phyloP scores from a whole-genome alignment of 441 rosid genomes.

The Sinapis alba region DNA sequence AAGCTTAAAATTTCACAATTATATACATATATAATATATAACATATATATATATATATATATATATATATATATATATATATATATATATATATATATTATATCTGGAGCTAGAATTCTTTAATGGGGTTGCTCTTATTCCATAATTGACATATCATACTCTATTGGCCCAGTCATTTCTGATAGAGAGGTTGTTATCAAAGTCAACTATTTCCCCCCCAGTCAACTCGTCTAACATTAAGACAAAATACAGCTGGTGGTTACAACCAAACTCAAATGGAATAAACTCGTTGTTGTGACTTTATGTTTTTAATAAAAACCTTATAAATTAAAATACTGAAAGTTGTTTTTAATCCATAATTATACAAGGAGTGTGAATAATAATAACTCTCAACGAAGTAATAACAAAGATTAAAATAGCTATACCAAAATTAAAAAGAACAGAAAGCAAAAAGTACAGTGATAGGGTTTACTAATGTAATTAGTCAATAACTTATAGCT shows the following conservation, averaged over 20 bases:
- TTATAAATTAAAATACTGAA: neutral
- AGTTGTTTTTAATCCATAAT: constrained; percentile 13
- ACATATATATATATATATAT: no score
- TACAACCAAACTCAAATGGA: constrained; percentile 29
- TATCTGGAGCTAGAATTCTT: no score
- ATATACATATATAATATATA: no score
- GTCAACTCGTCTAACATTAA: constrained; percentile 25
- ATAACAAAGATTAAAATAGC: constrained; percentile 1
- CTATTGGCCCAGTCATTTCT: constrained; percentile 7
- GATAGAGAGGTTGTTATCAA: neutral
- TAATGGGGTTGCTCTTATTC: no score
- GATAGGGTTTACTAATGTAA: constrained; percentile 15
- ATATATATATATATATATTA: no score
- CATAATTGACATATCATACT: neutral
- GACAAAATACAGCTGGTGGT: constrained; percentile 30
- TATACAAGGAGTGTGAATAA: constrained; percentile 22
- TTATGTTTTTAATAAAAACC: constrained; percentile 14
- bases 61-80: no score
- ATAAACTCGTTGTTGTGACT: constrained; percentile 27
- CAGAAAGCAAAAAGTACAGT: neutral
- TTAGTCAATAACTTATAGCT: neutral
- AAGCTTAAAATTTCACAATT: no score
- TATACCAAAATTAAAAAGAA: neutral
- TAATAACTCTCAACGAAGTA: constrained; percentile 2
- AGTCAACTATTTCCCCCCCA: constrained; percentile 6